These are phyloP conservation scores for Bacterosira constricta DNA, from an alignment of 108 stramenopile species.

Conservation along the genomic window DNA sequence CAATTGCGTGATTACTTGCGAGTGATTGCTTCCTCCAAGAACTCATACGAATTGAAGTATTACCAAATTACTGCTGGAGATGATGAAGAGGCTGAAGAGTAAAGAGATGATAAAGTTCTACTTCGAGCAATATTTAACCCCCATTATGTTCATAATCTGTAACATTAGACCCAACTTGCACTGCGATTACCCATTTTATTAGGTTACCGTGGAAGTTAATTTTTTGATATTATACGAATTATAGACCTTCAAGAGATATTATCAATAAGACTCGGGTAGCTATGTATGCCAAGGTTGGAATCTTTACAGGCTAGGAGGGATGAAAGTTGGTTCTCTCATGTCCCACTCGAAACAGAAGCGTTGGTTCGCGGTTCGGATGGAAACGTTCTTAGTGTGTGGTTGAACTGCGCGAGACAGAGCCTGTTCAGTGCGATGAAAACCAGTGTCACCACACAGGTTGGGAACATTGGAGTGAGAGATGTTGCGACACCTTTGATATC, in stretches of 20 bases:
- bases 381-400: not conserved
- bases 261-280: too few relatives aligned
- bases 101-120: slow-evolving; percentile 11
- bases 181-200: not conserved
- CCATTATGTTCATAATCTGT: not conserved
- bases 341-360: too few relatives aligned
- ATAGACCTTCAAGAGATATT: not conserved
- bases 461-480: too few relatives aligned
- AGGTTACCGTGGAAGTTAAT: too few relatives aligned
- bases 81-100: slow-evolving; percentile 78
- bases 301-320: not conserved
- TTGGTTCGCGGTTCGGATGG: not conserved
- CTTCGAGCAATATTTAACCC: not conserved
- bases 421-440: too few relatives aligned
- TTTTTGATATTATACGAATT: too few relatives aligned
- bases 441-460: too few relatives aligned
- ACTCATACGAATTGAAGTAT: slow-evolving; percentile 90
- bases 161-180: slow-evolving; percentile 2
- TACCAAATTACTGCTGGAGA: slow-evolving; percentile 78
- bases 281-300: not conserved
- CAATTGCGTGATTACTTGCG: slow-evolving; percentile 97
- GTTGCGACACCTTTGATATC: too few relatives aligned
- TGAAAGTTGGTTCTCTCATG: too few relatives aligned
- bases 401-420: too few relatives aligned
- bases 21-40: slow-evolving; percentile 95